Evolutionary conservation across 164 flowering plant genomes (phyloP), one percentile per base, ranked within the genome.

Genomic region (Santalum album): DNA sequence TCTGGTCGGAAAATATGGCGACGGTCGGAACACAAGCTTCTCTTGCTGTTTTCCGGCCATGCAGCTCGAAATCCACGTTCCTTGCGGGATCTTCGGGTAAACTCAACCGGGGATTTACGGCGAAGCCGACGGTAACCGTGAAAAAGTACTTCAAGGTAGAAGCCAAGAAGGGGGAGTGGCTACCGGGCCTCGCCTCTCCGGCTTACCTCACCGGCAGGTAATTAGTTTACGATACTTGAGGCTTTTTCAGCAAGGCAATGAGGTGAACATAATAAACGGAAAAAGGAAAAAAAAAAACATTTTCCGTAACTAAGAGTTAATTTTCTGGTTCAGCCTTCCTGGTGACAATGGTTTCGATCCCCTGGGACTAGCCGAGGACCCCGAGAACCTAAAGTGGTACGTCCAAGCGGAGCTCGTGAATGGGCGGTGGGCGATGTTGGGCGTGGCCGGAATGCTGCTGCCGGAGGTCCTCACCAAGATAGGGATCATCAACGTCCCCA

Each of bases 321-420:
- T n/a, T n/a, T n/a, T 20, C n/a, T 17, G 21, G 15, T 51, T 38
- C 69, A 87, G 98, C 51, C 90, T 88, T 48, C 80, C 98, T 0
- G 96, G 98, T 15, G 98, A 92, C 81, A 92, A 92, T 61, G 98
- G 98, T n/a, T 92, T 92, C 61, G 96, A 92, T 65, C 98, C 98
- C 0, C 60, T 89, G 69, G 95, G 69, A 5, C 79, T 92, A 0
- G 96, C 96, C 0, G 96, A 89, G 74, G 99, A 92, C 75, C 99
- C 99, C 0, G 99, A 92, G 73, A 89, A 82, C 81, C 58, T 89
- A 74, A 83, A 22, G 56, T 92, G 99, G 99, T 89, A 38, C 47
- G 72, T 89, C 9, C 99, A 92, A 53, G 96, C 96, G 0, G 96
- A 92, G 87, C 90, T 92, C 0, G 90, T 81, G 20, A 89, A 89